phyloP scores from a whole-genome alignment of 495 filamentous ascomycete genomes.

The Sabuloglossum arenarium region DNA sequence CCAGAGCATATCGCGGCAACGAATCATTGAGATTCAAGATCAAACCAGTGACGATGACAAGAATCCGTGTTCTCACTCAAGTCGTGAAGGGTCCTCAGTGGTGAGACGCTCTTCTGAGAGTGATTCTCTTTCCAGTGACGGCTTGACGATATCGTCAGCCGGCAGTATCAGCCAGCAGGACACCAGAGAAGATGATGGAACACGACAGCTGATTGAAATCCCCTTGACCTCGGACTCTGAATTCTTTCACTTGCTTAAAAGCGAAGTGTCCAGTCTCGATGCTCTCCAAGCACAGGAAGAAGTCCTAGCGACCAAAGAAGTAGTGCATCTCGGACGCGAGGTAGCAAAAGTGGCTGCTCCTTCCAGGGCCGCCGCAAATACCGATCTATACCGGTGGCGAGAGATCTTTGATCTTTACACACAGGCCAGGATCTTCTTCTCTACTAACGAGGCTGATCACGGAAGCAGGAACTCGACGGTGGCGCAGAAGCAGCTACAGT shows the following conservation, averaged over 20 bases:
- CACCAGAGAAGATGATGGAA: background rate
- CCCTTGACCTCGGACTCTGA: constrained; percentile 42
- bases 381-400: constrained; percentile 51
- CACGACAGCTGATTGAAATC: constrained; percentile 30
- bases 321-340: constrained; percentile 30
- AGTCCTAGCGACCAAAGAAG: constrained; percentile 27
- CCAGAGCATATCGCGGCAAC: constrained; percentile 6
- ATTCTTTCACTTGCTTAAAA: constrained; percentile 45
- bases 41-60: background rate
- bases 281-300: constrained; percentile 35
- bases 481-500: constrained; percentile 31
- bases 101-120: background rate
- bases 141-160: background rate
- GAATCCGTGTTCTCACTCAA: background rate
- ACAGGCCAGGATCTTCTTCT: constrained; percentile 53
- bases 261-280: constrained; percentile 38
- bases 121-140: background rate
- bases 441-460: constrained; percentile 31
- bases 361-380: constrained; percentile 25
- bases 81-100: background rate
- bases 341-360: constrained; percentile 39
- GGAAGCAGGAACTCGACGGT: constrained; percentile 31
- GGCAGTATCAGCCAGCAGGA: background rate
- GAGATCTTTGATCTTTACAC: constrained; percentile 52
- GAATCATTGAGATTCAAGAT: background rate